A percentile compares a stretch with the other conserved stretches of the same genome.
phyloP scores from a whole-genome alignment of 768 basidiomycete species.

The Mycena rebaudengoi region DNA sequence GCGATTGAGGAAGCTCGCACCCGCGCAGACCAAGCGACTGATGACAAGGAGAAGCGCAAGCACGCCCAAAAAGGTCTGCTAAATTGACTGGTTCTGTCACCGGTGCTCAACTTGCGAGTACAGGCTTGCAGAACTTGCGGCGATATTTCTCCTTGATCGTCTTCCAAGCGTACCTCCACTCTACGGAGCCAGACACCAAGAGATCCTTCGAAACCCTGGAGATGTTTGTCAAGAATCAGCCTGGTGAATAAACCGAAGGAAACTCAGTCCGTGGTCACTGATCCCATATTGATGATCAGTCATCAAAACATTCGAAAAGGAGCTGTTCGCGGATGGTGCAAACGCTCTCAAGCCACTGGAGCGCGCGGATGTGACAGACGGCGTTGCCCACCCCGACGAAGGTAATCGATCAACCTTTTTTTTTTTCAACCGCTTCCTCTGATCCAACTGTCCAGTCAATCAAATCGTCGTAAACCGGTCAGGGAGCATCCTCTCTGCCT shows the following conservation, averaged over 20 bases:
- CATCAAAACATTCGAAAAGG: conserved; percentile 95
- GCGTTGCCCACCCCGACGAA: conserved; percentile 89
- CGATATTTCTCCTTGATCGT: conserved; percentile 88
- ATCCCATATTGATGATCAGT: conserved; percentile 53
- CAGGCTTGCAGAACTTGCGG: conserved; percentile 82
- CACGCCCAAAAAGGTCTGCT: conserved; percentile 77
- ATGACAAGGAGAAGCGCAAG: conserved; percentile 71
- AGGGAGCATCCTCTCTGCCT: conserved; percentile 88
- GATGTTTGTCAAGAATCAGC: conserved; percentile 82
- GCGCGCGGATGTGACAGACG: conserved; percentile 69
- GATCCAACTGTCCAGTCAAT: too few species aligned
- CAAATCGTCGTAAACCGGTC: conserved; percentile 84
- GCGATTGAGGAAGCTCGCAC: conserved; percentile 85
- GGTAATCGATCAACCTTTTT: too few species aligned
- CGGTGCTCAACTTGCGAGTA: too few species aligned
- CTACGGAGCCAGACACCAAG: conserved; percentile 82
- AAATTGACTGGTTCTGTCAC: neutral
- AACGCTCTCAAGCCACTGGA: conserved; percentile 85
- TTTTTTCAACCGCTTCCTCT: too few species aligned
- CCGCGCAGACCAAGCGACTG: conserved; percentile 79
- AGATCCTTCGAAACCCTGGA: conserved; percentile 80
- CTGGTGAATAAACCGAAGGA: conserved; percentile 62
- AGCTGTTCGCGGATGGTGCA: conserved; percentile 80
- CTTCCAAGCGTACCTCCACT: conserved; percentile 90
- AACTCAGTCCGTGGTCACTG: neutral